phyloP scores from a whole-genome alignment of 805 yeast species.

The Sugiyamaella americana region DNA sequence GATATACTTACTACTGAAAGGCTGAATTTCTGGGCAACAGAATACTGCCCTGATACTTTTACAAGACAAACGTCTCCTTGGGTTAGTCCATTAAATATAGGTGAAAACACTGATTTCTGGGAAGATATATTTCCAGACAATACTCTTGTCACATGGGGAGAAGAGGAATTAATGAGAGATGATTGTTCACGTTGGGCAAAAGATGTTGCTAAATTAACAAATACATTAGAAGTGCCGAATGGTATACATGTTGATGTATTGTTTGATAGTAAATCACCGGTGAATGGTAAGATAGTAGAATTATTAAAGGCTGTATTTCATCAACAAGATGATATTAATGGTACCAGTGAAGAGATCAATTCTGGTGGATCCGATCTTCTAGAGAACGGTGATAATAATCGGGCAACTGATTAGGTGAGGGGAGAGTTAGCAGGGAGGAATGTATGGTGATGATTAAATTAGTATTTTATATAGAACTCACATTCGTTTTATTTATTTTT shows the following conservation, averaged over 20 bases:
- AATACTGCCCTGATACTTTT: constrained; percentile 9
- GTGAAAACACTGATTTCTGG: constrained; percentile 10
- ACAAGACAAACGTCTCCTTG: constrained; percentile 2
- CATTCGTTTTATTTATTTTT: too few species aligned
- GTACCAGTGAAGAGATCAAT: too few species aligned
- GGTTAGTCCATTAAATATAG: constrained; percentile 6
- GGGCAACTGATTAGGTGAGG: too few species aligned
- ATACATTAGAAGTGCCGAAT: constrained; percentile 2
- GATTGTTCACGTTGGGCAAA: constrained; percentile 5
- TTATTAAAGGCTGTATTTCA: background rate
- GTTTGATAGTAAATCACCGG: background rate
- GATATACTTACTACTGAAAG: constrained; percentile 8
- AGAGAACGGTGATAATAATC: too few species aligned
- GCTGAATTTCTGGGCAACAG: constrained; percentile 4
- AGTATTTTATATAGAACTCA: too few species aligned
- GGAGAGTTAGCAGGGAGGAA: too few species aligned
- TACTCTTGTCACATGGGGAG: constrained; percentile 12
- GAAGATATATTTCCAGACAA: constrained; percentile 8
- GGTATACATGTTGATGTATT: constrained; percentile 7
- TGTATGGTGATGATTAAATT: too few species aligned
- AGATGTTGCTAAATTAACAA: background rate
- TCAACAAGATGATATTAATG: too few species aligned
- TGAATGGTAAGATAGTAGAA: background rate
- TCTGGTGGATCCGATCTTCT: too few species aligned
- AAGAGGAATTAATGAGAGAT: constrained; percentile 10